Conservation (phyloP, 306 rosid species). For the Corylus americana region DNA sequence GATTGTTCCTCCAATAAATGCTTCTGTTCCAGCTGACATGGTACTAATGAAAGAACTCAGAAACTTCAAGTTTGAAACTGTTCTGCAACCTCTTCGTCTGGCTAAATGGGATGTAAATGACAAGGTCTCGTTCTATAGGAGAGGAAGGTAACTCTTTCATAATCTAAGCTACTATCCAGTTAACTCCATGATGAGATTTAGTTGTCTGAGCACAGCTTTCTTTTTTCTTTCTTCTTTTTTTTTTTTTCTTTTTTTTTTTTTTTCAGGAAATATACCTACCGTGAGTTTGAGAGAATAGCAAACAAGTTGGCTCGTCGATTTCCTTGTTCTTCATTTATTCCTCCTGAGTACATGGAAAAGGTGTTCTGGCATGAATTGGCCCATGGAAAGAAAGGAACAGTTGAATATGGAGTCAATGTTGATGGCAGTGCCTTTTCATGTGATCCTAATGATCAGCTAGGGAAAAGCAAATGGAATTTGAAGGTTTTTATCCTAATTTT, state of each 20-base stretch:
- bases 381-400: constrained; percentile 24
- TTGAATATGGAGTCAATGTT: constrained; percentile 44
- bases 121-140: constrained; percentile 9
- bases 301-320: constrained; percentile 24
- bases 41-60: constrained; percentile 33
- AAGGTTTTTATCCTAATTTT: constrained; percentile 27
- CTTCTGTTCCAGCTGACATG: constrained; percentile 33
- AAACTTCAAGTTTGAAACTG: constrained; percentile 42
- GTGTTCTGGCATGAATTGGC: constrained; percentile 43
- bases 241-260: neutral
- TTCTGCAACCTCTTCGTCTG: constrained; percentile 40
- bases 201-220: neutral
- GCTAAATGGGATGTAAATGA: constrained; percentile 29
- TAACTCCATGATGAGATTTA: neutral
- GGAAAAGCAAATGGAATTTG: constrained; percentile 43
- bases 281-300: constrained; percentile 36
- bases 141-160: constrained; percentile 31
- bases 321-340: constrained; percentile 19
- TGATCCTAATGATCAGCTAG: constrained; percentile 41
- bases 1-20: constrained; percentile 36
- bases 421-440: constrained; percentile 48
- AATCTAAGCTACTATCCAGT: neutral
- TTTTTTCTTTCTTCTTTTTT: neutral
- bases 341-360: constrained; percentile 37
- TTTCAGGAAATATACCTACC: constrained; percentile 37